A percentile compares a stretch with the other conserved stretches of the same genome.
phyloP scores from a whole-genome alignment of 192 early-diverging fungal genomes.

The Backusella morwellensis region DNA sequence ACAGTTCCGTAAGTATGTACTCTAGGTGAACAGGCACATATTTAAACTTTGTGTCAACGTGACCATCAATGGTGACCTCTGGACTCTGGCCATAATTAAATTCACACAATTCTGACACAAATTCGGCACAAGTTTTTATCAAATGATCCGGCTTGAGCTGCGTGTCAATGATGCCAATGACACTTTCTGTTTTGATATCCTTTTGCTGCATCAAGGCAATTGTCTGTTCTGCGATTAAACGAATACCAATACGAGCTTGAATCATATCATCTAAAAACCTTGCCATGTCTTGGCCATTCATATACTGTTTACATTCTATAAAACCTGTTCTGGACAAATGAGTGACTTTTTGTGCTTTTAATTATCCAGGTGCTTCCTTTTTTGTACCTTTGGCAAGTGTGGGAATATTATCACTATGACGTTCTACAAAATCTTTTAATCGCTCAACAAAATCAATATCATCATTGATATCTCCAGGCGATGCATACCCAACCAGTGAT shows the following conservation, averaged over 20 bases:
- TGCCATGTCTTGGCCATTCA: conserved; percentile 64
- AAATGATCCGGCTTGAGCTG: conserved; percentile 62
- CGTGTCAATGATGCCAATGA: conserved; percentile 89
- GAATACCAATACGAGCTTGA: conserved; percentile 85
- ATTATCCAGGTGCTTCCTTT: background rate
- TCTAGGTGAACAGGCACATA: conserved; percentile 94
- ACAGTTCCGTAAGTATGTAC: conserved; percentile 87
- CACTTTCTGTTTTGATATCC: conserved; percentile 35
- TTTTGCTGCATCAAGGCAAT: conserved; percentile 67
- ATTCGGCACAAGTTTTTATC: conserved; percentile 62
- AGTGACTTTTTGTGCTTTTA: background rate
- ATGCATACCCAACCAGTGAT: conserved; percentile 62
- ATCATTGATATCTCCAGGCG: conserved; percentile 50
- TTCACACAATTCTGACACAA: conserved; percentile 87
- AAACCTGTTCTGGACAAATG: conserved; percentile 57
- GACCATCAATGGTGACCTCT: conserved; percentile 64
- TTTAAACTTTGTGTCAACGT: conserved; percentile 62
- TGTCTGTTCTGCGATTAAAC: conserved; percentile 91
- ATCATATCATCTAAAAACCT: conserved; percentile 87
- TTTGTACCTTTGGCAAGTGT: conserved; percentile 76
- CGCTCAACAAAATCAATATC: conserved; percentile 68
- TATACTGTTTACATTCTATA: conserved; percentile 87
- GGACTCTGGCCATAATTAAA: conserved; percentile 87
- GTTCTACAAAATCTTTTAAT: conserved; percentile 69
- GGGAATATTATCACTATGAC: conserved; percentile 87